Evolutionary conservation across 495 filamentous ascomycete species (phyloP), one percentile per base, ranked within the genome.

Genomic region (Neurospora sp.): DNA sequence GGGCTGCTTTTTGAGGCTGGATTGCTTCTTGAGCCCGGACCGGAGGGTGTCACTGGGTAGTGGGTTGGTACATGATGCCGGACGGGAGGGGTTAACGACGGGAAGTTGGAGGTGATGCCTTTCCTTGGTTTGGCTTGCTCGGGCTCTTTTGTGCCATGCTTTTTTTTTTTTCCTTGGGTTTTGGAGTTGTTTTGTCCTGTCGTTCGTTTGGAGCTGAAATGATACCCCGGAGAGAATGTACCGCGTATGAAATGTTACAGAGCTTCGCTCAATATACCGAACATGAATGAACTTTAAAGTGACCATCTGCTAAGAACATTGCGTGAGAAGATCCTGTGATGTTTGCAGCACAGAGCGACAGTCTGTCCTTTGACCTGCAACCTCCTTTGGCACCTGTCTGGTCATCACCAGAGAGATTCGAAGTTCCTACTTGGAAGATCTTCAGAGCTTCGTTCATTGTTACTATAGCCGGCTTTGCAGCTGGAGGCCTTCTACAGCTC

Each of bases 1-100:
- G 78, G 65, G 79, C 78, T 44, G 81, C 79, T n/a, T 83, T 80
- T 59, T 77, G 59, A 61, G 22, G 2, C 4, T 16, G 27, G 1
- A 16, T 31, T 31, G 27, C 27, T 31, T 31, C 27, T 31, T 31
- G 27, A 31, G 27, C 27, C 27, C 27, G 27, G 27, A 31, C 27
- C 3, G 2, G 27, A 31, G 27, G 0, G 27, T 31, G 27, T 31
- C 27, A 31, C 27, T 31, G 27, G 3, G 3, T 31, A 31, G 27
- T 31, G 27, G 27, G 27, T 31, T 31, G 27, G 27, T 31, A 31
- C 27, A 31, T 31, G 3, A 31, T 31, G 27, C 27, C 27, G 27
- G 3, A 31, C 27, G 27, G 27, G 27, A 3, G 27, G 2, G 27
- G 27, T 31, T 31, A 31, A 31, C 27, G 27, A 31, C 27, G 27